Evolutionary conservation across 495 filamentous ascomycete genomes (phyloP).

Genomic region (Chaetomidium leptoderma): DNA sequence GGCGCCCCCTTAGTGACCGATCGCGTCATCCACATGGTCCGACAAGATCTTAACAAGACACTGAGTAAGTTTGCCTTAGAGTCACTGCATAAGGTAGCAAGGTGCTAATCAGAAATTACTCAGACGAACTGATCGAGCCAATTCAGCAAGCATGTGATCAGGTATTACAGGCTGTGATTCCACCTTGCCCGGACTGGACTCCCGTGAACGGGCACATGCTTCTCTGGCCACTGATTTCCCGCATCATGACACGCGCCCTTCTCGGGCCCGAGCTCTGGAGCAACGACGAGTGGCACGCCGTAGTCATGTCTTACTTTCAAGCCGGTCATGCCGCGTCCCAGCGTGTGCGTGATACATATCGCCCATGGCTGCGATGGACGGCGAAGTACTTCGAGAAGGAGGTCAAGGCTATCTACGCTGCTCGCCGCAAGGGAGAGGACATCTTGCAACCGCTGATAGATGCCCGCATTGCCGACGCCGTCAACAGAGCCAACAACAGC

Average conservation of each 20-base stretch:
- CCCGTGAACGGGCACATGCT: no score
- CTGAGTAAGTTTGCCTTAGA: no score
- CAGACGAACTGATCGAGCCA: no score
- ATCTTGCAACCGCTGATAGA: slow-evolving; percentile 12
- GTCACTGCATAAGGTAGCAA: no score
- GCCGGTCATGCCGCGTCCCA: slow-evolving; percentile 4
- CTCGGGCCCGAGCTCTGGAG: slow-evolving; percentile 16
- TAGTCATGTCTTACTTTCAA: slow-evolving; percentile 1
- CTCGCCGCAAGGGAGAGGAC: slow-evolving; percentile 1
- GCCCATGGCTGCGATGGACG: slow-evolving; percentile 10
- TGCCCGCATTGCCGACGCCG: no score
- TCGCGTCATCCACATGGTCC: slow-evolving; percentile 7
- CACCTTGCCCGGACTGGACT: no score
- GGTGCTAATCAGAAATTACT: no score
- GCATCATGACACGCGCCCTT: no score
- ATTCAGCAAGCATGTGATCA: no score
- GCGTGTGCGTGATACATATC: slow-evolving; percentile 10
- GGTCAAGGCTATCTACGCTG: slow-evolving; percentile 7
- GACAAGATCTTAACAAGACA: slow-evolving; percentile 5
- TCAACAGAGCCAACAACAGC: no score
- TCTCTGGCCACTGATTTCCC: no score
- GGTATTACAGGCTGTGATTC: no score
- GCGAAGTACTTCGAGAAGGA: slow-evolving; percentile 7
- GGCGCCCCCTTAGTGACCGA: slow-evolving; percentile 13
- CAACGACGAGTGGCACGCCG: slow-evolving; percentile 16